Evolutionary conservation across 495 filamentous ascomycete species (phyloP), one percentile per base, ranked within the genome.

Genomic region (Astrothelium macrocarpum): DNA sequence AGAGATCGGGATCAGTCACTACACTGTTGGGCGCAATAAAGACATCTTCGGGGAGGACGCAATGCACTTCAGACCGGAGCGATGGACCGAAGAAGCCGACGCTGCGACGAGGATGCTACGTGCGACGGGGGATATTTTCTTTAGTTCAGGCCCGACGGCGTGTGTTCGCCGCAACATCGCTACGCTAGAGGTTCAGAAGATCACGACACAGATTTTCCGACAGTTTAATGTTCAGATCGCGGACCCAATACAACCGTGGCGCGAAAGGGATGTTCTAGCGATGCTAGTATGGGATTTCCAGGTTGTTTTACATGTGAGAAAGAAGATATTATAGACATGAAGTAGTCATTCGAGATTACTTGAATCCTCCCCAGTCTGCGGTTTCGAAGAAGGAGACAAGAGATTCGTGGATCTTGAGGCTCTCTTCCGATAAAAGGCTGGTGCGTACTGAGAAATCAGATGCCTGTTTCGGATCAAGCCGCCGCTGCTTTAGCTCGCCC

Each of bases 21-120:
- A 80, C 71, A 78, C 84, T 59, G 61, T 82, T 43, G 79, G 80
- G 60, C 76, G 82, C 0, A 77, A 84, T 53, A 74, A 74, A 64
- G 75, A 72, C 0, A 67, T 82, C n/a, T 90, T 84, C 70, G 87
- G 87, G 0, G 69, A 79, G 4, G 86, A 90, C 64, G 82, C 85
- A 7, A 82, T 87, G 1, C 66, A 69, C 1, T 90, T 81, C 67
- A 72, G 81, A 20, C 86, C 87, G 0, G 86, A 87, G 71, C 69
- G 87, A 45, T 90, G 87, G 87, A 79, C 82, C 62, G 77, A 78
- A 39, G 70, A 75, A 64, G 75, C 64, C 32, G 42, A 60, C 60
- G 64, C n/a, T n/a, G 59, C 34, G 23, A 46, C 64, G 26, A 34
- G 45, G 23, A 65, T 65, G n/a, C 36, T 61, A 36, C 20, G 58